phyloP scores from a whole-genome alignment of 73 alveolate genomes.

The Tetrahymena thermophila region DNA sequence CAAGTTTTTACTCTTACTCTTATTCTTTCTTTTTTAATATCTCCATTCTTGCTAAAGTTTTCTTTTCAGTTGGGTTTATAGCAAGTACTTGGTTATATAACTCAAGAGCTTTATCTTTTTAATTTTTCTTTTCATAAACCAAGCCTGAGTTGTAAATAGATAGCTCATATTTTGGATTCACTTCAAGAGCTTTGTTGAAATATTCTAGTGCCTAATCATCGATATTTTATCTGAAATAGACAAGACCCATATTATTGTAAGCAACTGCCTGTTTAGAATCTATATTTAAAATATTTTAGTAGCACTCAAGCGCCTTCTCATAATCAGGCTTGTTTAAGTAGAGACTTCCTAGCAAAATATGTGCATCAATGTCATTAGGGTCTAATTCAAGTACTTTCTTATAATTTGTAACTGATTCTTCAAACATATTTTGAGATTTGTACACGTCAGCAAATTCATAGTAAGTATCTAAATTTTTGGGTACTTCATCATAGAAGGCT shows the following conservation, averaged over 20 bases:
- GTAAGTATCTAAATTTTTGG: not conserved
- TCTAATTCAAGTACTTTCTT: not conserved
- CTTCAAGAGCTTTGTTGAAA: not conserved
- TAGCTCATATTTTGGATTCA: not conserved
- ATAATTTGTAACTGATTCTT: not conserved
- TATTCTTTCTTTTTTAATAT: not conserved
- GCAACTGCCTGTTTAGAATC: not conserved
- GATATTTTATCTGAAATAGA: no score
- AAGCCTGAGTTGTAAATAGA: not conserved
- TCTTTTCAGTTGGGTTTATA: not conserved
- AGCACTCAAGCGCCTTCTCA: not conserved
- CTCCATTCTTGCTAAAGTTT: not conserved
- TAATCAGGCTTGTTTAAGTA: not conserved
- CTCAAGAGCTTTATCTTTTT: not conserved
- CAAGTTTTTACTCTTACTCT: not conserved
- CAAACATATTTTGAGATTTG: not conserved
- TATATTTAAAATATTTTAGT: not conserved
- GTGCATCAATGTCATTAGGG: not conserved
- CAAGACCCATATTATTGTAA: not conserved
- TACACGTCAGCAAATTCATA: not conserved
- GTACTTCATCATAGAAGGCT: not conserved
- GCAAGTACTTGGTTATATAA: not conserved
- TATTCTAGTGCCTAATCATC: not conserved
- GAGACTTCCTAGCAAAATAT: not conserved
- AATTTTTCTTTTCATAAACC: not conserved